Percentiles rank a stretch among this genome's conserved stretches.
Evolutionary conservation across 768 basidiomycete species (phyloP).

Genomic region (Pleurotus eryngii): DNA sequence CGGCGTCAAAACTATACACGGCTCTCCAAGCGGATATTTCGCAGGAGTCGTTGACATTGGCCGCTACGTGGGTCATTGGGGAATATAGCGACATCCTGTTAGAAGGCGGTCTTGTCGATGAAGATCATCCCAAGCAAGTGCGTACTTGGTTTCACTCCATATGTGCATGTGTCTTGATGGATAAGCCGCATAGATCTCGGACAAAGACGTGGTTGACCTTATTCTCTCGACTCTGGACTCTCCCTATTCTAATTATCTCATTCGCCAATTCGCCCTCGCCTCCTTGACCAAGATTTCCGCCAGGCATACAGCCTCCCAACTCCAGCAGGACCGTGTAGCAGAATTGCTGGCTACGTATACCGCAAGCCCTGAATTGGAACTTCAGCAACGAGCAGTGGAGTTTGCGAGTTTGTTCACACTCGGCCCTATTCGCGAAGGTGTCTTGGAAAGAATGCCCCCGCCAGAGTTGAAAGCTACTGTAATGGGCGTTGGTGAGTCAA

Average conservation of each 20-base stretch:
- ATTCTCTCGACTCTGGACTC: conserved; percentile 86
- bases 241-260: conserved; percentile 89
- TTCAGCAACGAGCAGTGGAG: conserved; percentile 95
- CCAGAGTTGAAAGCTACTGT: conserved; percentile 98
- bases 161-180: not conserved
- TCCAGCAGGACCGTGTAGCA: conserved; percentile 76
- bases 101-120: conserved; percentile 76
- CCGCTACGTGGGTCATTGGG: conserved; percentile 93
- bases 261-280: conserved; percentile 89
- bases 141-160: conserved; percentile 13
- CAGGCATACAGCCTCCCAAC: conserved; percentile 59
- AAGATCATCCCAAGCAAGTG: conserved; percentile 69
- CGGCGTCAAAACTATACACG: conserved; percentile 84
- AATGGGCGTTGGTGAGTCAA: conserved; percentile 76
- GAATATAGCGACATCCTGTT: conserved; percentile 92
- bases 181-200: conserved; percentile 51
- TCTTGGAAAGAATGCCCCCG: conserved; percentile 97
- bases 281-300: conserved; percentile 88
- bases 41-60: conserved; percentile 91
- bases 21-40: conserved; percentile 90
- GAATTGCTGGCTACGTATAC: conserved; percentile 79
- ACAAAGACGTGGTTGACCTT: conserved; percentile 83
- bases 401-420: conserved; percentile 83
- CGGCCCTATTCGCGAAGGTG: conserved; percentile 75
- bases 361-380: conserved; percentile 86